A percentile compares a stretch with the other conserved stretches of the same genome.
Evolutionary conservation across 202 grass and related monocot species (phyloP).

Genomic region (Carex arenaria): DNA sequence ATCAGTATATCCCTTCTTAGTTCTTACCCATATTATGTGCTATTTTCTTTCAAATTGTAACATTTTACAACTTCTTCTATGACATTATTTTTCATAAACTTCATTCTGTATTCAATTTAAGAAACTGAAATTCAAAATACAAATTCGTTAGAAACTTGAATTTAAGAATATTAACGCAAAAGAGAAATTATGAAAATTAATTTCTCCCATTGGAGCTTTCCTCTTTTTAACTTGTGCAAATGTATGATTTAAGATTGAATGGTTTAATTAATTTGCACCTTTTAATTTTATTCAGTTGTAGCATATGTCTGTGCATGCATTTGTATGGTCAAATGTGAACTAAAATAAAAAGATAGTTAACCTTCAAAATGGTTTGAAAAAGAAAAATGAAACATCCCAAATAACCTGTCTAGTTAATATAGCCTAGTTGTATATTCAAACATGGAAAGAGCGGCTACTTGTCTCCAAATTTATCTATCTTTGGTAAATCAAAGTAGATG

Average conservation of each 20-base stretch:
- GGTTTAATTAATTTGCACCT: neutral
- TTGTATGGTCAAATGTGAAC: neutral
- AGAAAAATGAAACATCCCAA: too few relatives aligned
- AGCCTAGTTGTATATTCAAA: neutral
- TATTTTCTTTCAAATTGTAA: neutral
- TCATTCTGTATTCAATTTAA: neutral
- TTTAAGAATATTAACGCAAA: neutral
- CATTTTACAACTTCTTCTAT: too few relatives aligned
- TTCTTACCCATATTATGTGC: neutral
- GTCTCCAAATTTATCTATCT: neutral
- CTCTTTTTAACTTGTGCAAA: neutral
- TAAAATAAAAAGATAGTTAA: neutral
- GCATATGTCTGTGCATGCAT: neutral
- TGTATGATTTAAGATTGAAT: neutral
- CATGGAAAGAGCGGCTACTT: neutral
- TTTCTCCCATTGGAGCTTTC: neutral
- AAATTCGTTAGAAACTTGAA: neutral
- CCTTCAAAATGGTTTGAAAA: neutral
- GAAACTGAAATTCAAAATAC: neutral
- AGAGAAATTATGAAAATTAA: neutral
- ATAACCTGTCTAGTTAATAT: neutral
- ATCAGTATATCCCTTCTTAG: neutral
- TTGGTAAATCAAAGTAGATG: constrained; percentile 14
- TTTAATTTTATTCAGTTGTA: neutral
- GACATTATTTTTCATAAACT: neutral